Evolutionary conservation across 169 alveolate genomes (phyloP).

Genomic region (Plasmodium cynomolgi): DNA sequence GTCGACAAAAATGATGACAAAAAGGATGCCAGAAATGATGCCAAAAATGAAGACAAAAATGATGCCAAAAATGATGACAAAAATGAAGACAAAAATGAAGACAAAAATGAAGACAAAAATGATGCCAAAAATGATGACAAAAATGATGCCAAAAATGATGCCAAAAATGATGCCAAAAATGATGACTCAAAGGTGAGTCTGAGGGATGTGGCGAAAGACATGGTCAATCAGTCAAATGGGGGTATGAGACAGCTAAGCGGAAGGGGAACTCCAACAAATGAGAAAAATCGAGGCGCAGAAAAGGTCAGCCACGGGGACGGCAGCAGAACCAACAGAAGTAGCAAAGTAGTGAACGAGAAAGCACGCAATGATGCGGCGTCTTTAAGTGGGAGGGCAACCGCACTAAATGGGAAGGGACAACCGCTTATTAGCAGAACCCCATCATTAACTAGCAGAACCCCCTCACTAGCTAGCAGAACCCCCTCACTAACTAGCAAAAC

Average conservation of each 20-base stretch:
- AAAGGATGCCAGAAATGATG: background rate
- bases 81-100: too few relatives aligned
- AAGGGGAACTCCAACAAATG: background rate
- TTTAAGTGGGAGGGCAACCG: background rate
- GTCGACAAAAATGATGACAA: background rate
- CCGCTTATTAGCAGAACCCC: background rate
- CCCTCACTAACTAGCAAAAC: background rate
- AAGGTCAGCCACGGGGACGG: background rate
- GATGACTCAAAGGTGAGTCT: background rate
- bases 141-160: too few relatives aligned
- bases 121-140: background rate
- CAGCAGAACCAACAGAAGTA: background rate
- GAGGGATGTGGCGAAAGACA: background rate
- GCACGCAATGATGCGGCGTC: background rate
- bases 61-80: background rate
- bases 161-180: background rate
- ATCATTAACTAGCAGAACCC: background rate
- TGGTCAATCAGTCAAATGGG: background rate
- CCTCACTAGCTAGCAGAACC: background rate
- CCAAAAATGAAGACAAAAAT: too few relatives aligned
- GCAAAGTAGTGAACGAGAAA: background rate
- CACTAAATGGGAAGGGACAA: background rate
- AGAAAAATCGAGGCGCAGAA: background rate
- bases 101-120: constrained; percentile 4
- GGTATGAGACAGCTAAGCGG: background rate